phyloP scores from a whole-genome alignment of 768 basidiomycete species.

The Calocybe gangraenosa region DNA sequence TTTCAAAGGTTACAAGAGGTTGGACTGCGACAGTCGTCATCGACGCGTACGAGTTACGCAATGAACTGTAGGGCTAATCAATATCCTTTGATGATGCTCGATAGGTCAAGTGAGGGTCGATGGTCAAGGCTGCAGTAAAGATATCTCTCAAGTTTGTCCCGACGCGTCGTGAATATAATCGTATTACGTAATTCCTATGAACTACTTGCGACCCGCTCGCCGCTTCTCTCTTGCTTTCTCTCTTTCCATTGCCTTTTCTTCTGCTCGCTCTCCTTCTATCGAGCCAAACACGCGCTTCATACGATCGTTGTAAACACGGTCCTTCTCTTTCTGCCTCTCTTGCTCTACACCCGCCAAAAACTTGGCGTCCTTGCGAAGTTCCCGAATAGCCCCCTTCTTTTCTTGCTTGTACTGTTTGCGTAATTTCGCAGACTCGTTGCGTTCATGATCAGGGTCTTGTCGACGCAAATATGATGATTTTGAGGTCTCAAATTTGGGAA shows the following conservation, averaged over 20 bases:
- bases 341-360: conserved; percentile 91
- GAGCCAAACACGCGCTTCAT: conserved; percentile 81
- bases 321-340: conserved; percentile 82
- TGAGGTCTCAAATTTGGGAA: conserved; percentile 86
- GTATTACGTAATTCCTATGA: neutral
- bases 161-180: neutral
- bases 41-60: conserved; percentile 7
- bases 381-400: conserved; percentile 93
- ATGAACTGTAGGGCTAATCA: neutral
- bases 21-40: conserved; percentile 13
- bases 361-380: conserved; percentile 90
- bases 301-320: conserved; percentile 68
- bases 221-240: conserved; percentile 75
- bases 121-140: neutral
- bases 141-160: neutral
- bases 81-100: neutral
- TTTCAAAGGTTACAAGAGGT: conserved; percentile 12
- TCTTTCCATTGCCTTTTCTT: conserved; percentile 90
- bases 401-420: conserved; percentile 91
- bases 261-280: conserved; percentile 85
- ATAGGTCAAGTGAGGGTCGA: neutral
- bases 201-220: conserved; percentile 70
- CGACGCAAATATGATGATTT: conserved; percentile 71
- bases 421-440: conserved; percentile 82
- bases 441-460: conserved; percentile 90